Base-by-base conservation (phyloP, 192 early-diverging fungal genomes). In the Backusella tuberculispora region DNA sequence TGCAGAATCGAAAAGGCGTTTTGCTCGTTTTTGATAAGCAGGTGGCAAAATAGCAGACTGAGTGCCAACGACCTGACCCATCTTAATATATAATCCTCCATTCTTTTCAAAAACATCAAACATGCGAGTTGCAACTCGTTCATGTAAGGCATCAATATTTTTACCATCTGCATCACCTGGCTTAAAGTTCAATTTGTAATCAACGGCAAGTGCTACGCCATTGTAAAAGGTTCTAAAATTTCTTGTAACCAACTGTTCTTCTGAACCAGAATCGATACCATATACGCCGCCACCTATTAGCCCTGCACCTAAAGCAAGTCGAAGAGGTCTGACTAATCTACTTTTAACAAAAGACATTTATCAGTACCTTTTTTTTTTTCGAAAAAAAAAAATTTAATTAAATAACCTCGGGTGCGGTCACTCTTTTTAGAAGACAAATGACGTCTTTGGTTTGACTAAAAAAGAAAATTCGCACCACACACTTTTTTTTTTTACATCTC, bases 1-100 rank as follows among this genome's bases (percentile, higher is more conserved):
- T 17, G 95, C 95, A n/a, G 89, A 81, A 74, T 96, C 94, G 79
- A 92, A 96, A 1, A 98, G 84, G 17, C 74, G 76, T 2, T 85
- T 84, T 26, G 95, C 89, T n/a, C 85, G 83, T 2, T 75, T 70
- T 72, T 85, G 81, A 68, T 92, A 92, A 19, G 85, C 76, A 14
- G 89, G 82, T 3, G 90, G 88, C 6, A 93, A 81, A 4, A 94
- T 79, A 0, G 90, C 83, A 37, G 88, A 82, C 26, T 92, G 90
- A 0, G 90, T 84, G 17, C 88, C 90, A n/a, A 93, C 89, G 1
- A 87, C 88, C 77, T 93, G 92, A 0, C 93, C 95, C 81, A 90
- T 92, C 79, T 98, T 98, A 68, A 98, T 96, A 78, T 95, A 96
- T 34, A 98, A 84, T 0, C 96, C 95, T 45, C 92, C 92, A 78